Base-by-base conservation (phyloP, 192 early-diverging fungal genomes). In the Entrophospora sp. region DNA sequence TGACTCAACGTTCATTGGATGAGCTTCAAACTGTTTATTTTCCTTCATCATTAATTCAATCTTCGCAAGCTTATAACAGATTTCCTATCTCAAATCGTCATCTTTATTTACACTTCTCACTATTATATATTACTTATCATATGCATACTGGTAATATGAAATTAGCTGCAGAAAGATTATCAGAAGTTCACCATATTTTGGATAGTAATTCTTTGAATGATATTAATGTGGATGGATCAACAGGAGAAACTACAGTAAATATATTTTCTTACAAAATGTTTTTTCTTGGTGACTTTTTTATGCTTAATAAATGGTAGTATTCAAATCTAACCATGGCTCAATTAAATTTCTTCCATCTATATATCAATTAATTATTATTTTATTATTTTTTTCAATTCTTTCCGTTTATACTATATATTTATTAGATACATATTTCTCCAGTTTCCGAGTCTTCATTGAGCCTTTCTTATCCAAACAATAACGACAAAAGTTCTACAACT, bases 71-170 rank as follows among this genome's bases (percentile, higher is more conserved):
- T n/a, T 64, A 46, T 46, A 13, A 46, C 46, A 34, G 22, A 12
- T 32, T 52, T 30, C 28, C 43, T 36, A 61, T 61, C 4, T 13
- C 22, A 16, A 64, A 64, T 44, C n/a, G 46, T 5, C 63, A 51
- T 20, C 27, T 64, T n/a, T 44, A 64, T 20, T 20, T 64, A 24
- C 63, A 64, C 16, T 64, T 30, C 45, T n/a, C n/a, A n/a, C n/a
- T n/a, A n/a, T n/a, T n/a, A n/a, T n/a, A n/a, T n/a, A n/a, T n/a
- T n/a, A n/a, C 38, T 9, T 64, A 64, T 52, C 30, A 51, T 46
- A 64, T 64, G 43, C 63, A 64, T 18, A 64, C 24, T 51, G 63
- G 63, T 1, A 64, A 64, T 12, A 38, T 35, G 42, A 46, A 52
- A 18, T 14, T 38, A 3, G 63, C 63, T 14, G 13, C 32, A 44